Percentiles rank a stretch among this genome's conserved stretches.
These are phyloP conservation scores for Aspergillus sp. DNA, from an alignment of 2,329 filamentous ascomycete species.

Conservation along the genomic window DNA sequence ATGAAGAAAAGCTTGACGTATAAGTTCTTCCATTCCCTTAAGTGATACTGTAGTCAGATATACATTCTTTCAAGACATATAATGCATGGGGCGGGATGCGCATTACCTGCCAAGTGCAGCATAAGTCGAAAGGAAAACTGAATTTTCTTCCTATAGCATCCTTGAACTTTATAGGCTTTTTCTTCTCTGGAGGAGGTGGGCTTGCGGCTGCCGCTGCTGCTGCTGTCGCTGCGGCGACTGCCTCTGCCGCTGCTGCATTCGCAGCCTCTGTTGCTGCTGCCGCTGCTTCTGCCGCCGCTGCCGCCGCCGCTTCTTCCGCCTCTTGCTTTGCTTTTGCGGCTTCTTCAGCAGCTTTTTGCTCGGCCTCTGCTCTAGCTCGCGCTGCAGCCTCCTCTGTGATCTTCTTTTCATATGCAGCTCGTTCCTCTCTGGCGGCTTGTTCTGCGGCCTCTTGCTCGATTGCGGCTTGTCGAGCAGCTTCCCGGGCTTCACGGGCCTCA, in stretches of 20 bases:
- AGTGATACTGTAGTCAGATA: slow-evolving; percentile 11
- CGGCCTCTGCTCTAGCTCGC: slow-evolving; percentile 53
- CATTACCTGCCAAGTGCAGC: slow-evolving; percentile 79
- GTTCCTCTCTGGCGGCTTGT: slow-evolving; percentile 34
- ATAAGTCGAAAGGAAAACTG: slow-evolving; percentile 84
- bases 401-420: slow-evolving; percentile 44
- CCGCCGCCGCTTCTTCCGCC: slow-evolving; percentile 45
- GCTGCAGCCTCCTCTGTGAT: slow-evolving; percentile 46
- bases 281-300: slow-evolving; percentile 42
- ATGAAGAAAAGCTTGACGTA: slow-evolving; percentile 79
- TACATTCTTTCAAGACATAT: no score
- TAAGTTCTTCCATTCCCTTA: slow-evolving; percentile 82
- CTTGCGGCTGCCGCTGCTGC: slow-evolving; percentile 37
- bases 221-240: slow-evolving; percentile 36
- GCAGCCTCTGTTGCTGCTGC: slow-evolving; percentile 41
- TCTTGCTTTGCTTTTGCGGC: slow-evolving; percentile 50
- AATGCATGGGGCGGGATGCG: slow-evolving; percentile 22
- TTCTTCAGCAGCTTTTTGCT: slow-evolving; percentile 49
- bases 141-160: slow-evolving; percentile 90
- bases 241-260: slow-evolving; percentile 38
- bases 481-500: slow-evolving; percentile 40
- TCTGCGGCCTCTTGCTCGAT: slow-evolving; percentile 56
- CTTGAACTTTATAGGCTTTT: slow-evolving; percentile 82
- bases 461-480: slow-evolving; percentile 43
- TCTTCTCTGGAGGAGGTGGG: slow-evolving; percentile 55